Percentiles rank a stretch among this genome's conserved stretches.
These are phyloP conservation scores for Cladophialophora psammophila DNA, from an alignment of 2,329 filamentous ascomycete genomes.

Conservation along the genomic window DNA sequence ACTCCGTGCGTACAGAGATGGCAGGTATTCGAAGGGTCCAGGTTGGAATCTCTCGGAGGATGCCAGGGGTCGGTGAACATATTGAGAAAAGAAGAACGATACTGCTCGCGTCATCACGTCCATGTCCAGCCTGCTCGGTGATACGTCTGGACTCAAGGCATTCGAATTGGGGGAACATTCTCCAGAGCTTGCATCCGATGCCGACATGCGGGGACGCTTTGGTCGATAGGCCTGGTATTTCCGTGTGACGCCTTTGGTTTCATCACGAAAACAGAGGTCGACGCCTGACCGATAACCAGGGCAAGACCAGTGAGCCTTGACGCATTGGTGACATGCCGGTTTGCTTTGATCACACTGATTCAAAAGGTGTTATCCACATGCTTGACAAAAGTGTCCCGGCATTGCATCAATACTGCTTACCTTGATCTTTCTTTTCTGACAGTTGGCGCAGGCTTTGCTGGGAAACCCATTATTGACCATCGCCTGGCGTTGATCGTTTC, in stretches of 20 bases:
- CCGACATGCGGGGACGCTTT: not conserved
- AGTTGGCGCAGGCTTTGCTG: conserved; percentile 9
- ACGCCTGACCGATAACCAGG: not conserved
- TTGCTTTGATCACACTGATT: conserved; percentile 3
- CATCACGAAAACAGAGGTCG: conserved; percentile 6
- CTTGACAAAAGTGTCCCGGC: not conserved
- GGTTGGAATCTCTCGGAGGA: conserved; percentile 3
- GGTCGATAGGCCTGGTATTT: not conserved
- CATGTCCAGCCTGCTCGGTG: not conserved
- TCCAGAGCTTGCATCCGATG: not conserved
- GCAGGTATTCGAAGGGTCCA: conserved; percentile 7
- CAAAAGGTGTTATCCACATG: conserved; percentile 6
- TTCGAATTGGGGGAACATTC: not conserved
- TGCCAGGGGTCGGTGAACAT: not conserved
- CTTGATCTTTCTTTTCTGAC: conserved; percentile 8
- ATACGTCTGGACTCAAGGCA: not conserved
- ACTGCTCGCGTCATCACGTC: conserved; percentile 8
- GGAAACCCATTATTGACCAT: not conserved
- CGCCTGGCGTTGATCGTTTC: not conserved
- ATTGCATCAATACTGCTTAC: conserved; percentile 1
- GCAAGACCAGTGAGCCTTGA: conserved; percentile 9
- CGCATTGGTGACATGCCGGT: conserved; percentile 4
- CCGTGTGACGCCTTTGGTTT: not conserved
- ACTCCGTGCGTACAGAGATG: conserved; percentile 1
- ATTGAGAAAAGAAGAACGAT: conserved; percentile 10